Conservation (phyloP, 139 green algal genomes). For the Astrephomene gubernaculifera region DNA sequence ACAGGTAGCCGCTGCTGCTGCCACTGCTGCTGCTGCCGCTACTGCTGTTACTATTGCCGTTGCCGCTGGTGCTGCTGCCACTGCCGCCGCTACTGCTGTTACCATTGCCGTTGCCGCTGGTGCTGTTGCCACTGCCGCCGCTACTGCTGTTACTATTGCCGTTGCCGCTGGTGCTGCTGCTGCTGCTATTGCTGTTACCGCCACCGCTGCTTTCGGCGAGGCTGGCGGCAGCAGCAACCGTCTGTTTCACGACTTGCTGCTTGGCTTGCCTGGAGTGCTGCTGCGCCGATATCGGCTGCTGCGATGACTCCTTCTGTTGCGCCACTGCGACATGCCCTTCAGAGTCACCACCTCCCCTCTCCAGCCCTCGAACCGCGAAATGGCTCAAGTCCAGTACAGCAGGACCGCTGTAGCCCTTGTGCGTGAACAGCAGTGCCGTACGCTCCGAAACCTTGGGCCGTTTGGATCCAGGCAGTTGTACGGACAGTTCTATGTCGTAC, state of each 20-base stretch:
- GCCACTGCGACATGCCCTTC: too few species aligned
- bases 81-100: slow-evolving; percentile 3
- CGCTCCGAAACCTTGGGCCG: slow-evolving; percentile 64
- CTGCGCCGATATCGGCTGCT: too few species aligned
- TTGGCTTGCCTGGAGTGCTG: too few species aligned
- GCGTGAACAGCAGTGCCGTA: slow-evolving; percentile 89
- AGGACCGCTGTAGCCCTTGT: slow-evolving; percentile 86
- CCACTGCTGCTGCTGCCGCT: neutral
- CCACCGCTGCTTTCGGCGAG: neutral
- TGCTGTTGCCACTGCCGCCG: neutral
- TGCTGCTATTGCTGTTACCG: neutral
- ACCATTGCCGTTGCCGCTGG: neutral
- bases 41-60: neutral
- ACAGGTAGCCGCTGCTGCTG: neutral
- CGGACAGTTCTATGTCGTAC: slow-evolving; percentile 53
- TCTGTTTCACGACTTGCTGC: neutral
- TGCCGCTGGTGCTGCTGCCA: neutral
- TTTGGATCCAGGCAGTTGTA: slow-evolving; percentile 47
- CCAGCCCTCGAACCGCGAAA: slow-evolving; percentile 63
- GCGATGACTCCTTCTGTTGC: too few species aligned
- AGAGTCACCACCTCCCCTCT: too few species aligned
- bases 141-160: neutral
- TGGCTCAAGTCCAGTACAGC: slow-evolving; percentile 88
- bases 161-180: neutral
- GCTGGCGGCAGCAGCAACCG: neutral